Base-by-base conservation (phyloP, 2,329 filamentous ascomycete species). In the Septoria petroselini region DNA sequence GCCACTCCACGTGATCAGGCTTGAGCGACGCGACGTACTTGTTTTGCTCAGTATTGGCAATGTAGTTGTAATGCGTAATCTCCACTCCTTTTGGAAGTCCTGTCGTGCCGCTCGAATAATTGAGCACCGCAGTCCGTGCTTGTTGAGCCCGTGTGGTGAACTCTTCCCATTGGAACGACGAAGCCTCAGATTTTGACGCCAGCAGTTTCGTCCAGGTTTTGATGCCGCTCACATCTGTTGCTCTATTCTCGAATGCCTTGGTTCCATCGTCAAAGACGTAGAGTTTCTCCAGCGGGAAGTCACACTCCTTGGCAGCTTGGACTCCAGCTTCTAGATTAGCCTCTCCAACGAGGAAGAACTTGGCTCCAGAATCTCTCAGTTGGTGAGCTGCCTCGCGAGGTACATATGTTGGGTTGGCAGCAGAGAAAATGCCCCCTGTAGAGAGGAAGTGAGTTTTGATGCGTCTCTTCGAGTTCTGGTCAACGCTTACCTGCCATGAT, bases 1-100 rank as follows among this genome's bases (percentile, higher is more conserved):
- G 72, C 50, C 71, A 71, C 31, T 68, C 66, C 38, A 73, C 68
- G 57, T 76, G 77, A 2, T 81, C 73, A 0, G 75, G 71, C 14
- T 76, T 66, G 9, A 45, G 33, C 8, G 69, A 58, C 2, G 65
- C 59, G 17, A 81, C 67, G 57, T 74, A 70, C 15, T 77, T 72
- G 12, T 81, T 78, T 52, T 86, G 82, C n/a, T 72, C 61, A 57
- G 81, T 78, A 64, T 91, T 91, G 54, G 86, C 77, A 35, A 90
- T 79, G 62, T 88, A 87, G 58, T 88, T 86, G 52, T 75, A 73
- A 68, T 94, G 88, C n/a, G 83, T 82, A 57, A 93, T 85, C 69
- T 86, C 82, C 11, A 93, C 88, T 8, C 89, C 89, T 66, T 94
- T 94, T 7, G 88, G 87, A 3, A 89, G 76, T 5, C 89, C 88